A percentile compares a stretch with the other conserved stretches of the same genome.
Conservation (phyloP, 2,329 filamentous ascomycete genomes). For the Aschersonia sp. region DNA sequence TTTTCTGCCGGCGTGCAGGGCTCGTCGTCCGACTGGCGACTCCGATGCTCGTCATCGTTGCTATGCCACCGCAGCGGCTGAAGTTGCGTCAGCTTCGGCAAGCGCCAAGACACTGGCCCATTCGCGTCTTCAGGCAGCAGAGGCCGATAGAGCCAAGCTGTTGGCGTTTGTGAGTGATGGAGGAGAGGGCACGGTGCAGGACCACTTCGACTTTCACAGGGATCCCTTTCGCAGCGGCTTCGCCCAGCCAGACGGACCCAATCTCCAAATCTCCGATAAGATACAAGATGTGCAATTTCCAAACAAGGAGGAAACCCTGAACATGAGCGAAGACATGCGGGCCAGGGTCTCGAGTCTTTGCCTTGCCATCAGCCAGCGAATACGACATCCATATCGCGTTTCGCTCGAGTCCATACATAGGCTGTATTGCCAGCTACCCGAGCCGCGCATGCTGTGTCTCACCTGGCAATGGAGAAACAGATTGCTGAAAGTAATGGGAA, state of each 20-base stretch:
- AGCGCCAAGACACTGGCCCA: neutral
- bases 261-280: constrained; percentile 34
- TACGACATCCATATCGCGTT: constrained; percentile 25
- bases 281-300: constrained; percentile 33
- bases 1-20: constrained; percentile 16
- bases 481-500: constrained; percentile 55
- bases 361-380: constrained; percentile 22
- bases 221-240: constrained; percentile 41
- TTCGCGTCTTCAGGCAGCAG: constrained; percentile 1
- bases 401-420: constrained; percentile 31
- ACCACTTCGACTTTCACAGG: constrained; percentile 34
- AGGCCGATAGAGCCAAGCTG: constrained; percentile 26
- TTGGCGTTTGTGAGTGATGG: constrained; percentile 37
- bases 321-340: constrained; percentile 18
- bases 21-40: constrained; percentile 5
- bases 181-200: constrained; percentile 31
- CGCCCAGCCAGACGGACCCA: constrained; percentile 33
- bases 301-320: constrained; percentile 22
- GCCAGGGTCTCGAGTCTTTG: constrained; percentile 23
- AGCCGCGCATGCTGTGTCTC: constrained; percentile 36
- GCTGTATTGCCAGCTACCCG: constrained; percentile 33
- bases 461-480: constrained; percentile 39
- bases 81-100: constrained; percentile 4
- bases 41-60: constrained; percentile 4
- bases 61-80: constrained; percentile 14